Conservation (phyloP, 306 rosid species). For the Fragaria nilgerrensis region DNA sequence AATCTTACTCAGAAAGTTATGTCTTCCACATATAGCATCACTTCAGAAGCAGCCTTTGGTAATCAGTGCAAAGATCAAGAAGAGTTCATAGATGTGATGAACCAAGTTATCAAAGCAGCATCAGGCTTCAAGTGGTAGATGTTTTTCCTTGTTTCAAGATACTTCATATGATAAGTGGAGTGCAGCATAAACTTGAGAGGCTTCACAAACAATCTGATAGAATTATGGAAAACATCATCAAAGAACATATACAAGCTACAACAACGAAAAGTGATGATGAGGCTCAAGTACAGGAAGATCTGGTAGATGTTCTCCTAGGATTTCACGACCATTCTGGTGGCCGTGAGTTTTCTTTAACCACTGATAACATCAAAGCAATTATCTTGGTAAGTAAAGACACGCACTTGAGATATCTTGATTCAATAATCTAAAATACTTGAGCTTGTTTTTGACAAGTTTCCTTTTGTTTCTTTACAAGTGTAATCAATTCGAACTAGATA, state of each 20-base stretch:
- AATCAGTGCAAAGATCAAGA: slow-evolving; percentile 27
- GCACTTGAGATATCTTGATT: too few relatives aligned
- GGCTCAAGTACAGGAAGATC: background rate
- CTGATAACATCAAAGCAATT: background rate
- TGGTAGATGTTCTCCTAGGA: slow-evolving; percentile 20
- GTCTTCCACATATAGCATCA: slow-evolving; percentile 10
- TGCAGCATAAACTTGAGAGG: slow-evolving; percentile 29
- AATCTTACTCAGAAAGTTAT: slow-evolving; percentile 26
- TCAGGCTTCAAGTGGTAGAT: slow-evolving; percentile 37
- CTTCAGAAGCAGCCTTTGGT: slow-evolving; percentile 41
- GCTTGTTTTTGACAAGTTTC: too few relatives aligned
- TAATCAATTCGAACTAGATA: too few relatives aligned
- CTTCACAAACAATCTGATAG: slow-evolving; percentile 9
- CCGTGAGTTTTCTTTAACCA: background rate
- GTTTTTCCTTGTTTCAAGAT: slow-evolving; percentile 33
- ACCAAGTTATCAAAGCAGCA: background rate
- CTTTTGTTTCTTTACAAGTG: too few relatives aligned
- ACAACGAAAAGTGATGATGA: background rate
- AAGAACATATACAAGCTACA: slow-evolving; percentile 1
- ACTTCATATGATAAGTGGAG: slow-evolving; percentile 24
- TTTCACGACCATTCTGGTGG: background rate
- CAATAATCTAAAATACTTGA: too few relatives aligned
- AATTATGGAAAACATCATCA: slow-evolving; percentile 9
- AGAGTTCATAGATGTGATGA: slow-evolving; percentile 1
- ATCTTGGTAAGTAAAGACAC: background rate